Conservation (phyloP, 2,329 filamentous ascomycete species). For the Penicillium palitans region DNA sequence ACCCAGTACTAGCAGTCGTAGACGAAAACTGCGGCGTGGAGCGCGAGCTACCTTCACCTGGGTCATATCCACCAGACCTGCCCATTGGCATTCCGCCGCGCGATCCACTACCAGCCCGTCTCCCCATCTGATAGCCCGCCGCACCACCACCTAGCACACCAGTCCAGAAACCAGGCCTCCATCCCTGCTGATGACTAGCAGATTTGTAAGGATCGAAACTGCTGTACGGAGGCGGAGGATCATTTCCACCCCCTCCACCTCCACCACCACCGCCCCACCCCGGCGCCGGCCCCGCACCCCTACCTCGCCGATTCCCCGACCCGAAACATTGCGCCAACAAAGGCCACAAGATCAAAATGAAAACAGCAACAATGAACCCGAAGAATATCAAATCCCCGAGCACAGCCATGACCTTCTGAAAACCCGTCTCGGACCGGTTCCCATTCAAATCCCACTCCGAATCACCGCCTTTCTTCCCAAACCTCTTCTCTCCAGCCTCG, state of each 20-base stretch:
- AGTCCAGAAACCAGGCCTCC: constrained; percentile 52
- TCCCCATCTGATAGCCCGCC: constrained; percentile 45
- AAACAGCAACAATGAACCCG: constrained; percentile 33
- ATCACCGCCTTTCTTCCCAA: constrained; percentile 56
- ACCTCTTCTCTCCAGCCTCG: constrained; percentile 69
- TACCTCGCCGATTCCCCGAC: constrained; percentile 19
- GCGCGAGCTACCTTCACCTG: constrained; percentile 37
- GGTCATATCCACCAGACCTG: constrained; percentile 22
- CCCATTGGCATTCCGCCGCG: constrained; percentile 17
- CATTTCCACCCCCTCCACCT: constrained; percentile 34
- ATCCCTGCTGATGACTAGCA: constrained; percentile 30
- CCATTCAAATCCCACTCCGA: constrained; percentile 23
- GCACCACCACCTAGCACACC: constrained; percentile 45
- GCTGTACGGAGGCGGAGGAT: constrained; percentile 45
- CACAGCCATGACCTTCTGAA: constrained; percentile 6
- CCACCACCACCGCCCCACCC: constrained; percentile 32
- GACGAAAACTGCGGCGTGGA: constrained; percentile 38
- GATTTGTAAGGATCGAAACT: constrained; percentile 28
- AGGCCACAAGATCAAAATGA: constrained; percentile 31
- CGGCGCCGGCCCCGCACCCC: constrained; percentile 19
- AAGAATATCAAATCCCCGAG: constrained; percentile 37
- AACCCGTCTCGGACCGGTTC: background rate
- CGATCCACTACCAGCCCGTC: constrained; percentile 21
- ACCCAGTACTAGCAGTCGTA: constrained; percentile 43
- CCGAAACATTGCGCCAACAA: constrained; percentile 30